These are phyloP conservation scores for Trichocladium antarcticum DNA, from an alignment of 495 filamentous ascomycete species.

Conservation along the genomic window DNA sequence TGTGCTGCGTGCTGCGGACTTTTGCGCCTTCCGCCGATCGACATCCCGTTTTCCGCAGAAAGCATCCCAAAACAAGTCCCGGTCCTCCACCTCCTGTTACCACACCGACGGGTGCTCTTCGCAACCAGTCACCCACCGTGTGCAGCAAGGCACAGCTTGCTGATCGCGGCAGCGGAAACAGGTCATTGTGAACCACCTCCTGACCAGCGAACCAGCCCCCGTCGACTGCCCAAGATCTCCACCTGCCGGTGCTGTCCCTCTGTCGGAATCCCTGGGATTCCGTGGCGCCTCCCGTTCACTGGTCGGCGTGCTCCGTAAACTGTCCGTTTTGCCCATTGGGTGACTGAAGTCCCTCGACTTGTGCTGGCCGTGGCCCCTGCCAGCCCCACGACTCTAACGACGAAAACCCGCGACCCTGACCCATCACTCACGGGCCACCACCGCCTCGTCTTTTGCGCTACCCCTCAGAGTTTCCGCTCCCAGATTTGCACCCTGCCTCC, in stretches of 20 bases:
- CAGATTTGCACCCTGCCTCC: not conserved
- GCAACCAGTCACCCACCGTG: conserved; percentile 12
- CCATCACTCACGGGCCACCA: not conserved
- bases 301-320: too few relatives aligned
- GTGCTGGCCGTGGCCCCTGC: too few relatives aligned
- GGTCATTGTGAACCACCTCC: conserved; percentile 14
- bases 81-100: conserved; percentile 11
- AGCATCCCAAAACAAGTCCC: conserved; percentile 16
- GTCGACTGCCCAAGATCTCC: not conserved
- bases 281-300: too few relatives aligned
- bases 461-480: conserved; percentile 5
- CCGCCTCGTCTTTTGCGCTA: conserved; percentile 5
- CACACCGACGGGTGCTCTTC: conserved; percentile 10
- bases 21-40: conserved; percentile 15
- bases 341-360: not conserved
- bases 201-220: conserved; percentile 20
- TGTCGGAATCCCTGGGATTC: too few relatives aligned
- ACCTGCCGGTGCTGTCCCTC: not conserved
- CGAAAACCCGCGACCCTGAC: conserved; percentile 6
- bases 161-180: conserved; percentile 28
- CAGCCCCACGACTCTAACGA: conserved; percentile 9
- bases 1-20: not conserved
- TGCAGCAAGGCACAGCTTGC: conserved; percentile 22
- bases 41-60: conserved; percentile 16
- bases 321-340: conserved; percentile 2